phyloP scores from a whole-genome alignment of 306 rosid genomes.

The Acacia melanoxylon region DNA sequence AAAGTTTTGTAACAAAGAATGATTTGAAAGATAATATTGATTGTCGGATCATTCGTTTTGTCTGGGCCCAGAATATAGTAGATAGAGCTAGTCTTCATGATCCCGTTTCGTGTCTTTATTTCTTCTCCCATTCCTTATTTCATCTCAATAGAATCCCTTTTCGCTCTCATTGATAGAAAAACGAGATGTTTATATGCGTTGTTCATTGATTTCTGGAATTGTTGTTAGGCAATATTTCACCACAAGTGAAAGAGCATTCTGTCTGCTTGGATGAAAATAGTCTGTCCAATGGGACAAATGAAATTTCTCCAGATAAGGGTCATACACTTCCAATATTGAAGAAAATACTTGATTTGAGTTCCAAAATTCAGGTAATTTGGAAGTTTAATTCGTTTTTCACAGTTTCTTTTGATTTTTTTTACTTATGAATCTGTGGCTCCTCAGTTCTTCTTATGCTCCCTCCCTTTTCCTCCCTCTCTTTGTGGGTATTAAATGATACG shows the following conservation, averaged over 20 bases:
- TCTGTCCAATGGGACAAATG: slow-evolving; percentile 52
- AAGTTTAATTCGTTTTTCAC: not conserved
- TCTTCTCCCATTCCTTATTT: not conserved
- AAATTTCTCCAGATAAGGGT: slow-evolving; percentile 54
- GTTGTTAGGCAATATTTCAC: slow-evolving; percentile 37
- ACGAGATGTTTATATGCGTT: not conserved
- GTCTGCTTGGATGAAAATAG: slow-evolving; percentile 48
- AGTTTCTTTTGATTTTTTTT: not conserved
- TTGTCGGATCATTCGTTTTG: not conserved
- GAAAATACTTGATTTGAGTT: slow-evolving; percentile 63
- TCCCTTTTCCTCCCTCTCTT: not conserved
- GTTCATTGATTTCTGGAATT: not conserved
- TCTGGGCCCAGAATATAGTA: slow-evolving; percentile 7
- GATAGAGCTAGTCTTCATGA: slow-evolving; percentile 4
- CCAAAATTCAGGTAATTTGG: slow-evolving; percentile 62
- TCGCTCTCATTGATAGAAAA: not conserved
- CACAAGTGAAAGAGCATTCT: slow-evolving; percentile 37
- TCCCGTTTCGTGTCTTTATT: not conserved
- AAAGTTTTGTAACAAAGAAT: not conserved
- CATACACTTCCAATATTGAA: slow-evolving; percentile 79
- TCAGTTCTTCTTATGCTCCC: not conserved
- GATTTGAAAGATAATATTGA: not conserved
- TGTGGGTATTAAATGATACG: not conserved
- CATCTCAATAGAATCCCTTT: not conserved
- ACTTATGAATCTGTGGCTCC: not conserved